These are phyloP conservation scores for Rutstroemia sp. DNA, from an alignment of 2,329 filamentous ascomycete species.

Conservation along the genomic window DNA sequence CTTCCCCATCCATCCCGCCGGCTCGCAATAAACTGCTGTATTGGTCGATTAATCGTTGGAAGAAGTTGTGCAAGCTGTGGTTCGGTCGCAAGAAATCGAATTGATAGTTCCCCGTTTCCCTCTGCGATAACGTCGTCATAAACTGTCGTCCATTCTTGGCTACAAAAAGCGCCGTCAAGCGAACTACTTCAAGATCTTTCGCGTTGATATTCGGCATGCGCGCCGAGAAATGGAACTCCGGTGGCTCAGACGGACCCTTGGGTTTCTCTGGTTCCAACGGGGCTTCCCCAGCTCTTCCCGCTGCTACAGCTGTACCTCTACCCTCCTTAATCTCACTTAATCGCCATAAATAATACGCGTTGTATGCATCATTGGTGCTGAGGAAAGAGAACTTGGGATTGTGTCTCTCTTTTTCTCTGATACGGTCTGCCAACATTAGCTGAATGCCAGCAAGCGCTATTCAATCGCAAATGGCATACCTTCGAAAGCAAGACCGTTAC, in stretches of 20 bases:
- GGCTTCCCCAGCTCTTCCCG: conserved; percentile 63
- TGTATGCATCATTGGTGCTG: conserved; percentile 71
- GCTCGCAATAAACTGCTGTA: conserved; percentile 73
- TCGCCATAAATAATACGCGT: conserved; percentile 85
- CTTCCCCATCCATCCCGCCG: conserved; percentile 54
- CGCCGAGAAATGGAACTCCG: conserved; percentile 87
- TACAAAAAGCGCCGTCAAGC: conserved; percentile 81
- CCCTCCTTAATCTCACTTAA: conserved; percentile 79
- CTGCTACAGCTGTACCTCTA: conserved; percentile 69
- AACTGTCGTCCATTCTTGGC: conserved; percentile 89
- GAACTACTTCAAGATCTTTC: conserved; percentile 71
- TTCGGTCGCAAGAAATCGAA: conserved; percentile 95
- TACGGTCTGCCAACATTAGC: conserved; percentile 50
- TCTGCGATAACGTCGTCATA: conserved; percentile 82
- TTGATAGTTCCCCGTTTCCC: conserved; percentile 84
- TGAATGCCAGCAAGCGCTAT: background rate
- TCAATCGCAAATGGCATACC: conserved; percentile 29
- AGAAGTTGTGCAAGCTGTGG: conserved; percentile 94
- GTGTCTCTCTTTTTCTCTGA: conserved; percentile 74
- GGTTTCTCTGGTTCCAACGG: conserved; percentile 55
- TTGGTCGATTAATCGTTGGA: conserved; percentile 85
- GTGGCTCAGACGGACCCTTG: conserved; percentile 75
- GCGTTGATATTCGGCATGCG: conserved; percentile 97
- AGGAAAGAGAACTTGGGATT: conserved; percentile 94
- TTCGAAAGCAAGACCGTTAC: conserved; percentile 56